Evolutionary conservation across 192 early-diverging fungal species (phyloP), one percentile per base, ranked within the genome.

Genomic region (Obelidium mucronatum): DNA sequence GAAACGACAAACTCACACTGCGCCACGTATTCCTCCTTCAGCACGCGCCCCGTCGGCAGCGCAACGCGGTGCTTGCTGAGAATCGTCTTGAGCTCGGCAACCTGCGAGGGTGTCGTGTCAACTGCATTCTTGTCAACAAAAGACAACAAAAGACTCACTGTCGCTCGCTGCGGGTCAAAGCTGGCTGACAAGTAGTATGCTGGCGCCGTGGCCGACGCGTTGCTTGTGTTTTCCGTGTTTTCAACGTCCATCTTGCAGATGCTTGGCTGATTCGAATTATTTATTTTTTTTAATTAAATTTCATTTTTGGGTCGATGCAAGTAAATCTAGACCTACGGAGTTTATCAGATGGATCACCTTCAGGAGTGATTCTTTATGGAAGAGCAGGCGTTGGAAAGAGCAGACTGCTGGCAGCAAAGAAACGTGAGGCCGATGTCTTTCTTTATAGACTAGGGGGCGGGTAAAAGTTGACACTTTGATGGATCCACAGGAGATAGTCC

Each of bases 61-160:
- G 35, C 28, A 17, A 74, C 60, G n/a, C 59, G 40, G n/a, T 62
- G 59, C 42, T 37, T n/a, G 35, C 15, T 40, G 58, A 74, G 72
- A 28, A 74, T 74, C 2, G 72, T 63, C 39, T 74, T 74, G 59
- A 74, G 39, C 44, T 74, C 72, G n/a, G 72, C 72, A 60, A 74
- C 51, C 72, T 74, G 40, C 13, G 17, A 28, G 31, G 19, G 22
- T 34, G 6, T n/a, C 19, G 42, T 31, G 42, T 52, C 42, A 52
- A 34, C 31, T 19, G 33, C 11, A 8, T 6, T 51, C 52, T 52
- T 34, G 19, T 51, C 39, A 17, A 42, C 2, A 36, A 5, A 40
- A 2, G 8, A 22, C 19, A 44, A 26, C 22, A 26, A 4, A 5
- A n/a, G 30, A 26, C 67, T 19, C 33, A 72, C 69, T 15, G 69